Evolutionary conservation across 1,284 basidiomycete species (phyloP), one percentile per base, ranked within the genome.

Genomic region (Thelephora terrestris): DNA sequence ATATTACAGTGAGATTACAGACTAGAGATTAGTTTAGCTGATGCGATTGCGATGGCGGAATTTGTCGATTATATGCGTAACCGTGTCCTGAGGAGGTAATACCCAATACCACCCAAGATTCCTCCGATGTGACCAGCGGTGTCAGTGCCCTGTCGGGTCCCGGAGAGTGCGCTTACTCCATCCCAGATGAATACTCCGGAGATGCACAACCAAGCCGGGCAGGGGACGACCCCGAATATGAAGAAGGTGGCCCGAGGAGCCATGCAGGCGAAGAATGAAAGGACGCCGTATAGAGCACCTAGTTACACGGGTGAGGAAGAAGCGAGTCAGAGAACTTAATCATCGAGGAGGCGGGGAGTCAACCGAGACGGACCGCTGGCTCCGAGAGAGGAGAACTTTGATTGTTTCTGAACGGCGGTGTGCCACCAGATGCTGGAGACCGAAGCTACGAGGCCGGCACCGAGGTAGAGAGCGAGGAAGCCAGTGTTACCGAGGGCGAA

Each of bases 91-190:
- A 54, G 53, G 2, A 64, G 17, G 50, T 55, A 89, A 55, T 81
- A 88, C 4, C 64, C 75, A 24, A 83, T 64, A 16, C 91, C 91
- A 42, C 79, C 74, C 2, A 87, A 53, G 16, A 91, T 66, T 3
- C 91, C 91, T 0, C 83, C 89, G 5, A 92, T 70, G 62, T 94
- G 91, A 3, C 84, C 90, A 1, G 82, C 79, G 1, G 80, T 81
- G 62, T 92, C 87, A 0, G 75, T 70, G 39, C 64, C 54, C 50
- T 65, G 59, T 53, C 67, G 70, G 79, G 74, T 45, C 49, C 32
- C 27, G 10, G 24, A 37, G 38, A 46, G 39, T 1, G 73, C 62
- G 29, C 60, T 63, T 53, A 78, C 85, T 6, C 77, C 64, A 57
- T 92, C 89, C 56, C 76, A 88, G 4, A 77, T 66, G 57, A 93